Conservation (phyloP, 371 early-diverging fungal genomes). For the Rhizopus stolonifer region DNA sequence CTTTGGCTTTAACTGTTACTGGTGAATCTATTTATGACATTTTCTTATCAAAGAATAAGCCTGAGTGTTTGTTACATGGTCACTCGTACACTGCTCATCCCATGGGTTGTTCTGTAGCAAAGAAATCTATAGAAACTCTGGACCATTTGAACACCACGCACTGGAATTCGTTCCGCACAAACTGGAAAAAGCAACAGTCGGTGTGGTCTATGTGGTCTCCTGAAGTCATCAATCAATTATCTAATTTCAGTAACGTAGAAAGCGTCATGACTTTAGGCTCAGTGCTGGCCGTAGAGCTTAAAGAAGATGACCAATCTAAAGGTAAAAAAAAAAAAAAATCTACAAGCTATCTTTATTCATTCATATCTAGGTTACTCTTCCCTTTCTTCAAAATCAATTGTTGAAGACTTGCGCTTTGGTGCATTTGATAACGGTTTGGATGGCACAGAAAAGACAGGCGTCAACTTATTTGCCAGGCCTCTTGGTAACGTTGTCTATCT, state of each 20-base stretch:
- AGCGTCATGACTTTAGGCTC: constrained; percentile 76
- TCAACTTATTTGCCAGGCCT: constrained; percentile 65
- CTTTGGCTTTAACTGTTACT: constrained; percentile 73
- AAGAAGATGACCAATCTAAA: constrained; percentile 49
- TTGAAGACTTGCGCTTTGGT: constrained; percentile 46
- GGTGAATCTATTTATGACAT: constrained; percentile 63
- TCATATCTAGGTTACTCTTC: constrained; percentile 60
- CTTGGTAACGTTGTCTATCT: constrained; percentile 80
- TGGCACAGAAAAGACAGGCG: constrained; percentile 29
- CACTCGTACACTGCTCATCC: constrained; percentile 89
- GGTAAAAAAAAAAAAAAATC: constrained; percentile 14
- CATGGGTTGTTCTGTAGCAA: constrained; percentile 77
- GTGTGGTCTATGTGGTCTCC: constrained; percentile 64
- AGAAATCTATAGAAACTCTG: constrained; percentile 56
- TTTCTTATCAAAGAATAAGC: constrained; percentile 66
- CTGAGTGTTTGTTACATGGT: constrained; percentile 77
- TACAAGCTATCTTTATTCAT: background rate
- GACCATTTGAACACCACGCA: constrained; percentile 39
- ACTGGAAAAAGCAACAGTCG: constrained; percentile 38
- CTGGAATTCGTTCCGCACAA: constrained; percentile 36
- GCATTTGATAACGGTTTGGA: constrained; percentile 33
- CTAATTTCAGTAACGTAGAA: constrained; percentile 57
- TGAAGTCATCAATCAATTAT: constrained; percentile 48
- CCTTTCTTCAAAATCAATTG: constrained; percentile 43
- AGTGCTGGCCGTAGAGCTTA: constrained; percentile 71